Evolutionary conservation across 108 stramenopile genomes (phyloP), one percentile per base, ranked within the genome.

Genomic region (Epipyxis sp.): DNA sequence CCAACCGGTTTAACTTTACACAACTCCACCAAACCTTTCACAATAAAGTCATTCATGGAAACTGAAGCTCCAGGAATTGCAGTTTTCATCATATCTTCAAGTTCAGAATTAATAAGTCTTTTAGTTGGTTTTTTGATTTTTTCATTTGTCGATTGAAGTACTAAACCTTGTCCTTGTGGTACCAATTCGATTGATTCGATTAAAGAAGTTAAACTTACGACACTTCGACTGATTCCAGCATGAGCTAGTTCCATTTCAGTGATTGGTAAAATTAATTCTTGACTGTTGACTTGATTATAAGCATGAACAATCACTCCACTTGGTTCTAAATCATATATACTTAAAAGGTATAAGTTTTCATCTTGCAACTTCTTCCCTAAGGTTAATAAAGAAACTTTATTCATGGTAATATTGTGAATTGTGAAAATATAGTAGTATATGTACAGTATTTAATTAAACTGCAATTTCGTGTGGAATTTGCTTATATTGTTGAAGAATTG

Each of bases 1-100:
- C 71, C 71, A 13, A 57, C 44, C 40, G 71, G 71, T 39, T 74
- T 74, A 13, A 35, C 71, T 42, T 74, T 74, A 39, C 71, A 74
- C 10, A 74, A 42, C 71, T 74, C 71, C 44, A 74, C 32, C 10
- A 74, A 42, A 10, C 71, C 71, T 74, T 27, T 3, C 3, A 74
- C 71, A 13, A 74, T 54, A 6, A 57, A 29, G 27, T 74, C 71
- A 42, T 74, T 3, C 44, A 74, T 6, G 25, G 71, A 34, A 6
- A 6, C 10, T 3, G 27, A 29, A 3, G 6, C 13, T 6, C 34
- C 20, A 42, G 71, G 41, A 16, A 57, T 6, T 6, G n/a, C 25
- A 39, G 10, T 37, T 42, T 57, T 74, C 46, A 74, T 6, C 32
- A 74, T 34, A 10, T 46, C 32, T 32, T 74, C 71, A 37, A 74